Base-by-base conservation (phyloP, 768 basidiomycete species). In the Termitomyces sp. region DNA sequence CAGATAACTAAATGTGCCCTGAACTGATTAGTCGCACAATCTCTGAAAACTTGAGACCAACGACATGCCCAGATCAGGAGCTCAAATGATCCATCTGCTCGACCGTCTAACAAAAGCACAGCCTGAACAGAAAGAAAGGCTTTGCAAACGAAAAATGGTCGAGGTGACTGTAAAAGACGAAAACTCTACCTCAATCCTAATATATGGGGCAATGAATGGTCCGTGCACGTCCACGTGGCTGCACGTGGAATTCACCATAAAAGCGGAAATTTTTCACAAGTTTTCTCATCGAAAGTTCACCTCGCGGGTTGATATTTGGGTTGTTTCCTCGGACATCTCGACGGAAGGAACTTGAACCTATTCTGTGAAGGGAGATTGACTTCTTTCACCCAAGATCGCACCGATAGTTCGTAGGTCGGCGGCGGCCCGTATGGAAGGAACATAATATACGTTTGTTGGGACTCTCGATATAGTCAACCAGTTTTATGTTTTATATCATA, bases 291-390 rank as follows among this genome's bases (percentile, higher is more conserved):
- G 86, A 87, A 88, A 88, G 85, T 87, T 55, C 79, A 88, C 86
- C 85, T 85, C 74, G 74, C 70, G 67, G 76, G 78, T 76, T 79
- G 83, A 86, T 86, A 87, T 88, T 88, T 87, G 86, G 79, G 84
- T 74, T 76, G 68, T 71, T 73, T 71, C 68, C 62, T 65, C 56
- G 41, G 43, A 56, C 60, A n/a, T 63, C 52, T 60, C 61, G 44
- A 76, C 73, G 63, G 74, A 72, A 72, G 71, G 67, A 72, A 74
- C 80, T 84, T 88, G 86, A 85, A 75, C 76, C 71, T 66, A 72
- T 65, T 46, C 59, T 65, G 68, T 71, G 71, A 72, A 83, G 85
- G 86, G 77, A 86, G 84, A 87, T 43, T 30, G 59, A 78, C 33
- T 56, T 71, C 77, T 80, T 80, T 74, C 80, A 80, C 81, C 81